Conservation (phyloP, 805 yeast species). For the Starmerella apis region DNA sequence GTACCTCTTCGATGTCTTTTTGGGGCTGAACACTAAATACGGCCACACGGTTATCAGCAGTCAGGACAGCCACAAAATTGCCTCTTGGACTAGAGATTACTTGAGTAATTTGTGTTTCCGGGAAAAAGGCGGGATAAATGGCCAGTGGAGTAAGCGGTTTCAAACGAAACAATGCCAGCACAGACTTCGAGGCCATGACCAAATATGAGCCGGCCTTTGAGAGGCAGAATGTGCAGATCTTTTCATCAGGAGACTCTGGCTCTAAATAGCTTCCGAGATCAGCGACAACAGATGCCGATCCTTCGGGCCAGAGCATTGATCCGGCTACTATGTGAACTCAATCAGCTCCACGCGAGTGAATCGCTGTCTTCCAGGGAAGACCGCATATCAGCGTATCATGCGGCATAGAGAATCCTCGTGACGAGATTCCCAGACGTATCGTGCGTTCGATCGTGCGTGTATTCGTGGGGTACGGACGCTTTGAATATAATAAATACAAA, state of each 20-base stretch:
- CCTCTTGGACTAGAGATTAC: slow-evolving; percentile 17
- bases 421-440: no score
- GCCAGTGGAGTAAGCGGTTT: slow-evolving; percentile 25
- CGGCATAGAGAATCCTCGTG: not conserved
- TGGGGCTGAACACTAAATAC: slow-evolving; percentile 18
- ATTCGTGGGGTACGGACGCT: no score
- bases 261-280: slow-evolving; percentile 19
- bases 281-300: slow-evolving; percentile 21
- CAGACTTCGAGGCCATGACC: slow-evolving; percentile 18
- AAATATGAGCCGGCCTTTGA: slow-evolving; percentile 23
- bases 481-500: no score
- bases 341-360: no score
- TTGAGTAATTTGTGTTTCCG: slow-evolving; percentile 12
- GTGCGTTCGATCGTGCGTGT: no score
- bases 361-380: no score
- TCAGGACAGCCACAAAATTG: slow-evolving; percentile 15
- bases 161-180: slow-evolving; percentile 23
- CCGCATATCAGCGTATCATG: not conserved
- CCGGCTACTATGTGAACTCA: not conserved
- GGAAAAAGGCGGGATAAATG: slow-evolving; percentile 20
- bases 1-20: slow-evolving; percentile 23
- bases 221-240: slow-evolving; percentile 17
- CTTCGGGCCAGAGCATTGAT: slow-evolving; percentile 28
- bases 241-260: slow-evolving; percentile 17
- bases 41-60: slow-evolving; percentile 18